Evolutionary conservation across 2,329 filamentous ascomycete species (phyloP), one percentile per base, ranked within the genome.

Genomic region (Botrytis fabae): DNA sequence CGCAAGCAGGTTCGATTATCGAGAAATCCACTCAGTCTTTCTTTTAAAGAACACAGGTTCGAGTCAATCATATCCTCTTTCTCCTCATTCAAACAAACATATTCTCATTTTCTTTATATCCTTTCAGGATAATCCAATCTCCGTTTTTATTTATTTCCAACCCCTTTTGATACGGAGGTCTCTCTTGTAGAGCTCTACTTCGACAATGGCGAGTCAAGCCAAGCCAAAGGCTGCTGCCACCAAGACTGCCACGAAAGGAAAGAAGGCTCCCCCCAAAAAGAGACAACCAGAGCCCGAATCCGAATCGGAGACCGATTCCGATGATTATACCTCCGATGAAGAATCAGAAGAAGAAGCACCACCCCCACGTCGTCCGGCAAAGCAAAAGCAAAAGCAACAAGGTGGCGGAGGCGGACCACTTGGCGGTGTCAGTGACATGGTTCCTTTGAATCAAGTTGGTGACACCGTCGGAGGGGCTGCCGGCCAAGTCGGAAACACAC

Each of bases 361-460:
- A 8, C 70, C 70, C 32, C 70, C 70, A 69, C 70, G 70, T 48
- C 51, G 64, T 48, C 63, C 40, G 28, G 62, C 48, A 61, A 57
- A 61, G 28, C 70, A 72, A 72, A 63, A 69, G 62, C 62, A 69
- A 69, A 14, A 69, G 18, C 48, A 69, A 42, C 46, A 68, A 46
- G 63, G 63, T 16, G 63, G 63, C 25, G 70, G 70, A 7, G 70
- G 70, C 20, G 70, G 63, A 48, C 63, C 63, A 10, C 70, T 72
- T 18, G 70, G 70, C 18, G 69, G 69, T 32, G 60, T 69, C 25
- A 54, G 70, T 40, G 70, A 72, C 32, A 72, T 72, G 70, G 70
- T 72, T 40, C 70, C 70, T 22, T 28, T 72, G 40, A n/a, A 54
- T 12, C 63, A 69, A 61, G 70, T 64, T 42, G 68, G 63, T 32